These are phyloP conservation scores for Penicillium pancosmium DNA, from an alignment of 495 filamentous ascomycete genomes.

Conservation along the genomic window DNA sequence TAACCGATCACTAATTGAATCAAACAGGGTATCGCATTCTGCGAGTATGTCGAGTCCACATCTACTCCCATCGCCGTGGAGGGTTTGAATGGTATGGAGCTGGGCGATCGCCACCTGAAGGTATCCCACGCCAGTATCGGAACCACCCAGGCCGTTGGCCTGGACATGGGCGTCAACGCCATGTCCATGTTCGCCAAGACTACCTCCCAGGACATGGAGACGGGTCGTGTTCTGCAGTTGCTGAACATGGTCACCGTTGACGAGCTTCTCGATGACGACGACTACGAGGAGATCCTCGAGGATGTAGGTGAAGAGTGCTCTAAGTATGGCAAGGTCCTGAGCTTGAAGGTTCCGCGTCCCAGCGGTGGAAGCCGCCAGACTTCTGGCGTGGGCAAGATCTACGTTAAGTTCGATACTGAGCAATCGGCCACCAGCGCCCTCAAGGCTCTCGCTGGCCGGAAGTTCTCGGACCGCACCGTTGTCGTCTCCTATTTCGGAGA, in stretches of 20 bases:
- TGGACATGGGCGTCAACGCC: constrained; percentile 95
- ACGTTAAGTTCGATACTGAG: constrained; percentile 81
- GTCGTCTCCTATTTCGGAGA: constrained; percentile 95
- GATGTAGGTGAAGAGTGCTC: constrained; percentile 89
- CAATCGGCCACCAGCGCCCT: constrained; percentile 84
- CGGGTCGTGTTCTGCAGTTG: constrained; percentile 81
- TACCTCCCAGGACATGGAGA: constrained; percentile 73
- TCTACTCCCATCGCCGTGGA: constrained; percentile 86
- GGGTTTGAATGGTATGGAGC: constrained; percentile 87
- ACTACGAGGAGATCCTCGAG: constrained; percentile 95
- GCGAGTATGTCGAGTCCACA: constrained; percentile 82
- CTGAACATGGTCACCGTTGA: constrained; percentile 98
- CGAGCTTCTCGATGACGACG: constrained; percentile 89
- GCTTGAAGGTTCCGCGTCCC: constrained; percentile 89
- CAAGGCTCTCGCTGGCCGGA: constrained; percentile 83
- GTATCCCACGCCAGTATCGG: constrained; percentile 89
- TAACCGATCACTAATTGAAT: constrained; percentile 23
- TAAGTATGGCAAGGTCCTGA: constrained; percentile 83
- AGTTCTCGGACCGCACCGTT: constrained; percentile 94
- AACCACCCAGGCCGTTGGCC: constrained; percentile 81
- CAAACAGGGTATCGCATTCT: constrained; percentile 88
- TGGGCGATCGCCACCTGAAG: constrained; percentile 83
- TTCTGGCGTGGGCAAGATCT: constrained; percentile 96
- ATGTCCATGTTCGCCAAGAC: constrained; percentile 99
- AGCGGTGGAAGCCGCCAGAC: constrained; percentile 77